Evolutionary conservation across 495 filamentous ascomycete species (phyloP), one percentile per base, ranked within the genome.

Genomic region (Cercophora scortea): DNA sequence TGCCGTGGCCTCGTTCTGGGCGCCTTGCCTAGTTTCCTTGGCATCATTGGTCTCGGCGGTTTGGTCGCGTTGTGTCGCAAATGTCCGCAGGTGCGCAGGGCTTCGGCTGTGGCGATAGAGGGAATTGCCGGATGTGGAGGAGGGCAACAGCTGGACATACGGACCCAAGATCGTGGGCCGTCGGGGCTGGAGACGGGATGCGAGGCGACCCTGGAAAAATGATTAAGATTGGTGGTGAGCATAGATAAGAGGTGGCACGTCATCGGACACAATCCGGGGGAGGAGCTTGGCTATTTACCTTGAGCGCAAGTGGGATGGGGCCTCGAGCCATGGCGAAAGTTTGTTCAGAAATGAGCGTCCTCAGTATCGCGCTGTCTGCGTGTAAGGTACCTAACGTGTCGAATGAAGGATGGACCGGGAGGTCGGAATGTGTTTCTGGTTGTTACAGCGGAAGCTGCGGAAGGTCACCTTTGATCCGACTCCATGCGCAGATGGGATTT

Each of bases 1-100:
- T 12, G 63, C 61, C 6, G 52, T 59, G 9, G 56, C 54, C 18
- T 66, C 63, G 17, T 59, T 32, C 18, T 59, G 41, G 32, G 52
- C 56, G 25, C 48, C 54, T 10, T 62, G 51, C 42, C 45, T 54
- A 40, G 53, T 42, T 10, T 62, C 53, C 42, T 49, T 54, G 42
- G 53, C 45, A 8, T 15, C 38, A 39, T 25, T 45, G 32, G 40
- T 51, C 19, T 56, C 41, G 49, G 45, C 42, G 25, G 43, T 50
- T 4, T n/a, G 34, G 51, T 47, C 42, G 25, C 46, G 52, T 2
- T n/a, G 34, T 8, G 60, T 67, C 33, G 49, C 55, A 44, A 61
- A 67, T 25, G 34, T 18, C 40, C 62, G 55, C n/a, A 42, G 42
- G 15, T 49, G 17, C 42, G 40, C 7, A 32, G 48, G 43, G 10